Conservation (phyloP, 208 protist species). For the Crithidia brevicula region DNA sequence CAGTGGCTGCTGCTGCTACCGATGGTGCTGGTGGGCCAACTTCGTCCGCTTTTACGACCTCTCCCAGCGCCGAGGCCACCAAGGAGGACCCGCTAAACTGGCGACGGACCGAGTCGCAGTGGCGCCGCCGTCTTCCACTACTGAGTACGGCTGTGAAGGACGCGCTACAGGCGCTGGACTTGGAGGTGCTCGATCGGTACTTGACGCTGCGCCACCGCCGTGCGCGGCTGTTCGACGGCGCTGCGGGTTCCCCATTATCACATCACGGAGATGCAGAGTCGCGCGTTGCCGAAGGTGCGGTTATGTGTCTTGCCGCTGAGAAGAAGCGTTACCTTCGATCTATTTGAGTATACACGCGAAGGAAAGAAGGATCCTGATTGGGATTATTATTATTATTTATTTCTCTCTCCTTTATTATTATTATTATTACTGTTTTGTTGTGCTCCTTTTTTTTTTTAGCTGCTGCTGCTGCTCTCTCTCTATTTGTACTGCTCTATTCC, state of each 20-base stretch:
- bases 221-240: not conserved
- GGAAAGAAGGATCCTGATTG: too few species aligned
- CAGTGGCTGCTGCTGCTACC: too few species aligned
- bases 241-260: too few species aligned
- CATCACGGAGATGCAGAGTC: not conserved
- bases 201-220: not conserved
- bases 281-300: not conserved
- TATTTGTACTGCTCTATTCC: too few species aligned
- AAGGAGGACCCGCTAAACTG: conserved; percentile 14
- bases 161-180: conserved; percentile 15
- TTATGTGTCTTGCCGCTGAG: conserved; percentile 3
- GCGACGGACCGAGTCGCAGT: conserved; percentile 13
- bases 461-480: too few species aligned
- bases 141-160: conserved; percentile 11
- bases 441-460: not conserved
- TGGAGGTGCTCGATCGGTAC: conserved; percentile 15
- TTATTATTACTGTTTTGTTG: not conserved
- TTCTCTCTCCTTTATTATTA: not conserved
- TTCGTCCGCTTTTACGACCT: too few species aligned
- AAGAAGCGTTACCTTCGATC: conserved; percentile 16
- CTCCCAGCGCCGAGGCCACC: not conserved
- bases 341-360: not conserved
- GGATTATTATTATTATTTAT: not conserved
- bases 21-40: too few species aligned
- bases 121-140: conserved; percentile 9